A percentile compares a stretch with the other conserved stretches of the same genome.
Evolutionary conservation across 129 eudicot genomes (phyloP).

Genomic region (Helichrysum umbraculigerum): DNA sequence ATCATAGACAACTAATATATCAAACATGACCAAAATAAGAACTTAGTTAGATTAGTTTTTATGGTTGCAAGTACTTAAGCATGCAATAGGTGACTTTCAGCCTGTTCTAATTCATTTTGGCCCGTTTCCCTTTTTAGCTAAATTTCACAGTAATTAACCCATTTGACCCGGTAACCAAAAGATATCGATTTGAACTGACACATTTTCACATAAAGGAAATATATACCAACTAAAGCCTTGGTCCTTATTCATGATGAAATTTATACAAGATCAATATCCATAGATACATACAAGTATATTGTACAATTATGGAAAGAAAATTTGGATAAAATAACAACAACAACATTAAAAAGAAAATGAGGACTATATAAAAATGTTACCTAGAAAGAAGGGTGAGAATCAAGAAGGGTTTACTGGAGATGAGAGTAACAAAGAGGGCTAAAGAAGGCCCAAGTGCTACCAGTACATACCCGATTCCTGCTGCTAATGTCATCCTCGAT

Average conservation of each 20-base stretch:
- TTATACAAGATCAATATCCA: not conserved
- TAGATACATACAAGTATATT: not conserved
- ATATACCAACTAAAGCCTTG: not conserved
- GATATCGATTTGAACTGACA: not conserved
- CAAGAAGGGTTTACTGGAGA: constrained; percentile 83
- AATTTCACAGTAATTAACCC: too few species aligned
- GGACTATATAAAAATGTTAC: constrained; percentile 24
- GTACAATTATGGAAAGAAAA: not conserved
- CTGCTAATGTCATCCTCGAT: constrained; percentile 73
- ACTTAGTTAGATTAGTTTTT: not conserved
- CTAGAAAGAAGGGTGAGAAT: constrained; percentile 97
- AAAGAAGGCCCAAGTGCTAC: constrained; percentile 87
- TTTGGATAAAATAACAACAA: not conserved
- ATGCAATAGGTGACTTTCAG: not conserved
- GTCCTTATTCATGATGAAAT: not conserved
- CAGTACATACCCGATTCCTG: constrained; percentile 86
- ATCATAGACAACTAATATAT: not conserved
- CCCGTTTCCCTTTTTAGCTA: not conserved
- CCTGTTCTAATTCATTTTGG: not conserved
- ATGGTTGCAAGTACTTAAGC: not conserved
- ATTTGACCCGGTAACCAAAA: too few species aligned
- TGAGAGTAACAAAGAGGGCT: constrained; percentile 73
- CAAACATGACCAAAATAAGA: not conserved
- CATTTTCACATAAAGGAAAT: not conserved
- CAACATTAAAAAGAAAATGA: not conserved